Base-by-base conservation (phyloP, 2,329 filamentous ascomycete species). In the Claviceps africana region DNA sequence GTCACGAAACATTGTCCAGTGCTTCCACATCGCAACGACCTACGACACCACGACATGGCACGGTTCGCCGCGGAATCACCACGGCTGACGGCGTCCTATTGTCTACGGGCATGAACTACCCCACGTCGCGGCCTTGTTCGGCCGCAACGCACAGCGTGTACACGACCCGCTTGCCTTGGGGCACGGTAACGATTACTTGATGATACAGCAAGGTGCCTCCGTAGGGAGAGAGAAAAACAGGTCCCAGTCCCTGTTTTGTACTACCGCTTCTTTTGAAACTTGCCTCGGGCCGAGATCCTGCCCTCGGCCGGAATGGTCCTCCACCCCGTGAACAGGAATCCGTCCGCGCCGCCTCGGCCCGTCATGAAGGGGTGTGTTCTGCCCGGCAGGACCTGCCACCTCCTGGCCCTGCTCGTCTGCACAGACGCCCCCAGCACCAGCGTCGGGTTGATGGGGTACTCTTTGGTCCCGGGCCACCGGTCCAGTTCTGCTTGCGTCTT, bases 341-440 rank as follows among this genome's bases (percentile, higher is more conserved):
- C 93, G 63, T 97, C 91, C 0, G 88, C 82, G 0, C 91, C 91
- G 21, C 93, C 93, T 42, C 79, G 78, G 39, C 82, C 82, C 54
- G 87, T 95, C 93, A 98, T 98, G 52, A 94, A 68, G 7, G 93
- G 93, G 70, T 98, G 93, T 50, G 93, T 97, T 51, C 93, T 74
- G 0, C 88, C 87, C 0, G 93, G 93, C 47, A 98, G 67, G 2
- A 96, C 90, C 71, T 98, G 93, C 87, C 88, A 97, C 51, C 80
- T 75, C 56, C 86, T 77, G 5, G 86, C 83, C 15, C 88, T 76
- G 47, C 84, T 86, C 2, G 83, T 93, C 70, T 97, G 90, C 51
- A 98, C 74, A 13, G 77, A 81, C 1, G 88, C 82, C 0, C 84
- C 87, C 0, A 97, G 76, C 4, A 98, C 66, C 50, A 95, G 69